A percentile compares a stretch with the other conserved stretches of the same genome.
Evolutionary conservation across 1,139 yeast genomes (phyloP).

Genomic region (Yueomyces sp.): DNA sequence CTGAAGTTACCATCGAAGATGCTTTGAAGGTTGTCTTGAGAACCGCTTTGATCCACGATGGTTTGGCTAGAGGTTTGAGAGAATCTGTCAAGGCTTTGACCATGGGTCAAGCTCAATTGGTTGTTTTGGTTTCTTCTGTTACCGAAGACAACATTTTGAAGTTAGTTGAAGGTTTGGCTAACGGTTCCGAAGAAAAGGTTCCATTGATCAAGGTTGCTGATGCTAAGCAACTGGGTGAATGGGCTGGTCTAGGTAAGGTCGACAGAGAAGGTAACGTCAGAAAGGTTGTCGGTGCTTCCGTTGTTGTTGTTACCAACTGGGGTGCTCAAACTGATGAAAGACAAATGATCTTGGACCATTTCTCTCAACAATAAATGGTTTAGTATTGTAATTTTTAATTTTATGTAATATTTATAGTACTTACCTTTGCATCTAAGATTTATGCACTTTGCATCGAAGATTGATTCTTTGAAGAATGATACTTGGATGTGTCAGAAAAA

Average conservation of each 20-base stretch:
- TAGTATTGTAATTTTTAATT: too few species aligned
- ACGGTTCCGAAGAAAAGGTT: conserved; percentile 92
- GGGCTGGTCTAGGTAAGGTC: conserved; percentile 99
- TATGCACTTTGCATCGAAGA: too few species aligned
- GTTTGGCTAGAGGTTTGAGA: conserved; percentile 99
- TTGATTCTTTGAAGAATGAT: too few species aligned
- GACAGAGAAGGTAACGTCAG: conserved; percentile 99
- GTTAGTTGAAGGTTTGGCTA: conserved; percentile 98
- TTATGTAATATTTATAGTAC: too few species aligned
- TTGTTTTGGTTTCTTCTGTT: conserved; percentile 96
- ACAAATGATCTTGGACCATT: conserved; percentile 91
- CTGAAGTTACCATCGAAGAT: conserved; percentile 93
- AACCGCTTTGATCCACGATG: conserved; percentile 97
- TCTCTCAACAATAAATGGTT: conserved; percentile 55
- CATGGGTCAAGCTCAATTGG: conserved; percentile 94
- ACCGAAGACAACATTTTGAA: conserved; percentile 95
- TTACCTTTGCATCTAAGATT: too few species aligned
- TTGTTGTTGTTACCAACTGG: conserved; percentile 99
- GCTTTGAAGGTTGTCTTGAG: conserved; percentile 97
- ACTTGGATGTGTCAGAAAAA: too few species aligned
- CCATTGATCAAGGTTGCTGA: conserved; percentile 99
- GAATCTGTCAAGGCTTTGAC: conserved; percentile 99
- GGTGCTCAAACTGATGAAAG: conserved; percentile 99
- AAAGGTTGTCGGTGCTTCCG: conserved; percentile 99
- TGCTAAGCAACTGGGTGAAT: conserved; percentile 99